phyloP scores from a whole-genome alignment of 768 basidiomycete genomes.

The Boletus speciosus region DNA sequence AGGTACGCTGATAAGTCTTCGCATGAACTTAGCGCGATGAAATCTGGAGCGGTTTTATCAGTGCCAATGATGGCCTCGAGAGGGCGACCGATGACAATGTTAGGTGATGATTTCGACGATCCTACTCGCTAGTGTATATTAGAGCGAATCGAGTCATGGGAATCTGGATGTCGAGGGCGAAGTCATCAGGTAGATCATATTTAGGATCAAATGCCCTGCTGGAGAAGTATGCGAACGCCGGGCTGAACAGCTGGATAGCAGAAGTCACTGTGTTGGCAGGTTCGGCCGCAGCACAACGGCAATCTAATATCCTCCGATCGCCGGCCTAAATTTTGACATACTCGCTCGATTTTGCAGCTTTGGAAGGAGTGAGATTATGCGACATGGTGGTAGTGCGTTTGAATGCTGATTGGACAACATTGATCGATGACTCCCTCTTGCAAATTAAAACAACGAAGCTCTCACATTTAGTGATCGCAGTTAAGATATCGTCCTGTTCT shows the following conservation, averaged over 20 bases:
- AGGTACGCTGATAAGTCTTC: neutral
- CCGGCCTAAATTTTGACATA: constrained; percentile 3
- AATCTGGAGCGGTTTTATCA: constrained; percentile 5
- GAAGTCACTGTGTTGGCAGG: neutral
- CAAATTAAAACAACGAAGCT: too few species aligned
- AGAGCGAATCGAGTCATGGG: constrained; percentile 14
- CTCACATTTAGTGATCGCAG: too few species aligned
- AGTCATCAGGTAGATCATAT: constrained; percentile 6
- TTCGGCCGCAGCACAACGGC: neutral
- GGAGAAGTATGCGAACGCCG: constrained; percentile 27
- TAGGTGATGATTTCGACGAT: neutral
- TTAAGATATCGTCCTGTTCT: too few species aligned
- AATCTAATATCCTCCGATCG: constrained; percentile 6
- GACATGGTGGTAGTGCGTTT: too few species aligned
- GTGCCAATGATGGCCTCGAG: too few species aligned
- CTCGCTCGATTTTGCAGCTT: neutral
- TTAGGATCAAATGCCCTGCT: constrained; percentile 15
- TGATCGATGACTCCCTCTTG: too few species aligned
- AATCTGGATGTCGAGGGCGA: neutral
- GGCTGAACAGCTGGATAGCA: constrained; percentile 18
- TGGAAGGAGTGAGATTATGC: too few species aligned
- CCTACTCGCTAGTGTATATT: constrained; percentile 8
- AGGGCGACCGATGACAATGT: too few species aligned
- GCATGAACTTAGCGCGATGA: neutral
- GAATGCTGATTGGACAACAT: too few species aligned